These are phyloP conservation scores for Diaporthe sp. DNA, from an alignment of 2,329 filamentous ascomycete genomes.

Conservation along the genomic window DNA sequence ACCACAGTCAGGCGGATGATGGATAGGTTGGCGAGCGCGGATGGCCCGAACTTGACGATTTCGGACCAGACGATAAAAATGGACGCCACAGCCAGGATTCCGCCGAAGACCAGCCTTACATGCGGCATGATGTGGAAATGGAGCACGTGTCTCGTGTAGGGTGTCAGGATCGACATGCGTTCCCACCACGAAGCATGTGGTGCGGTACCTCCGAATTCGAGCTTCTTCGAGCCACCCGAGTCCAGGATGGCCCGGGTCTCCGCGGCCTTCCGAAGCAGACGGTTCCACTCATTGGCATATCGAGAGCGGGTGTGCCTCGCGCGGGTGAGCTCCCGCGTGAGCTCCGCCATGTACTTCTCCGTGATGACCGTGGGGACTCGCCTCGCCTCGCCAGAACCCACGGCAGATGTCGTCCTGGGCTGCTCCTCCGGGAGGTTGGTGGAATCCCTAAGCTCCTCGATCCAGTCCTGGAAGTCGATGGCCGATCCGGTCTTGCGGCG, in stretches of 20 bases:
- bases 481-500: constrained; percentile 85
- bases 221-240: constrained; percentile 81
- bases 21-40: constrained; percentile 78
- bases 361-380: constrained; percentile 86
- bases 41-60: constrained; percentile 77
- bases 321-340: constrained; percentile 84
- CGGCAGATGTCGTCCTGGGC: constrained; percentile 56
- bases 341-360: constrained; percentile 89
- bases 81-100: constrained; percentile 79
- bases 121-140: constrained; percentile 81
- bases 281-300: constrained; percentile 88
- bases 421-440: constrained; percentile 75
- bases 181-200: constrained; percentile 67
- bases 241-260: constrained; percentile 87
- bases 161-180: constrained; percentile 75
- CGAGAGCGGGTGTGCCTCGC: constrained; percentile 86
- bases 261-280: constrained; percentile 79
- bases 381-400: constrained; percentile 57
- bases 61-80: constrained; percentile 93
- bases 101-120: constrained; percentile 73
- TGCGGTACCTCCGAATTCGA: constrained; percentile 77
- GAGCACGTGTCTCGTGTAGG: constrained; percentile 84
- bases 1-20: constrained; percentile 75
- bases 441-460: constrained; percentile 90
- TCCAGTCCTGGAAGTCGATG: constrained; percentile 88